Evolutionary conservation across 2,329 filamentous ascomycete genomes (phyloP), one percentile per base, ranked within the genome.

Genomic region (Dothideomycetidae sp.): DNA sequence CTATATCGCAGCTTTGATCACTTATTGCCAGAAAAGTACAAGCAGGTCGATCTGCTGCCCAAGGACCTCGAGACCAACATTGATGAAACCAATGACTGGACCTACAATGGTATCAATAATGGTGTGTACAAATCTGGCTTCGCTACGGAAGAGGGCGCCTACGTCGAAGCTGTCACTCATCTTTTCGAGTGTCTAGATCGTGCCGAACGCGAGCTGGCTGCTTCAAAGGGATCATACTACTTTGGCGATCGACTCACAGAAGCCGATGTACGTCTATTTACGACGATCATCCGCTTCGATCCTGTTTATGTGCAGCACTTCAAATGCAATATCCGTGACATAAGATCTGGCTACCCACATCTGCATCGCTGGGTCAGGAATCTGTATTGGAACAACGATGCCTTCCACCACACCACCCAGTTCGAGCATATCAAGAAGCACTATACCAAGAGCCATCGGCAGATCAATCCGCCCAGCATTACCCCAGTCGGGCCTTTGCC

Each of bases 381-480:
- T 52, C 62, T 93, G 49, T 94, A 93, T 64, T 93, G 85, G 85
- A 78, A 78, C 48, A 57, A 75, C 15, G 66, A 75, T 0, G 84
- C 83, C 2, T 94, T 93, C 62, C 64, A 66, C 45, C 73, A 81
- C 36, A 90, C 85, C 43, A 93, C 86, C 14, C 73, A 94, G 58
- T 93, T 93, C 56, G 73, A 92, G 57, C 90, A 98, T 62, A 96
- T 96, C 64, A 94, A 93, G 72, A 79, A 70, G 31, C 74, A 78
- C 50, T 78, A 78, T 53, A 78, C 73, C 2, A 74, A 73, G 62
- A 74, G 69, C 46, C 74, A 78, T 56, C 61, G 55, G 46, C 73
- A 77, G 58, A 78, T 78, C 48, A 78, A 78, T 53, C 71, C 53
- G 32, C 68, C 67, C 55, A 61, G 57, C 44, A 93, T 98, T 53